Evolutionary conservation across 345 rosid genomes (phyloP).

Genomic region (Eucalyptus cladocalyx): DNA sequence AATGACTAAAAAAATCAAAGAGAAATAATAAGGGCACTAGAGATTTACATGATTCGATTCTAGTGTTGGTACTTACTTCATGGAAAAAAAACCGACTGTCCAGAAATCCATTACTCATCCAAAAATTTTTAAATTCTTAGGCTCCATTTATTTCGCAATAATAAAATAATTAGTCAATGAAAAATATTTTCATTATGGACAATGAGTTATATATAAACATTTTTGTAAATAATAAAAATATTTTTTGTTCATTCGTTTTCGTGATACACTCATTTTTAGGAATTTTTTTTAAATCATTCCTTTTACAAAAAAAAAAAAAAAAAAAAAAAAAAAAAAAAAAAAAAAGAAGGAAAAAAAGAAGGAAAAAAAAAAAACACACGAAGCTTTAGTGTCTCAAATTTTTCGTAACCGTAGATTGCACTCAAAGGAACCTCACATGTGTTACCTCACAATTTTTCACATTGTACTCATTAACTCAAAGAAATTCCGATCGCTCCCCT

Average conservation of each 20-base stretch:
- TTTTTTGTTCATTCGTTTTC: accelerated
- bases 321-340: too few species aligned
- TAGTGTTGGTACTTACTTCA: not conserved
- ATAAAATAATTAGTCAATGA: too few species aligned
- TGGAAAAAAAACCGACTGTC: accelerated
- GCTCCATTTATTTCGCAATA: accelerated
- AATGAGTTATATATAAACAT: too few species aligned
- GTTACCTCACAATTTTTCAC: not conserved
- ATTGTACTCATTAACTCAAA: not conserved
- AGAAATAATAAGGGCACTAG: not conserved
- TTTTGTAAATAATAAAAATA: too few species aligned
- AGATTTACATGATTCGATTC: not conserved
- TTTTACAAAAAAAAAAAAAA: too few species aligned
- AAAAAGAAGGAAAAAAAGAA: too few species aligned
- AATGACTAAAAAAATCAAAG: accelerated
- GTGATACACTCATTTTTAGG: too few species aligned
- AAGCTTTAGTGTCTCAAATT: not conserved
- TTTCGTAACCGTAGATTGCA: not conserved
- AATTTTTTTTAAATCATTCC: too few species aligned
- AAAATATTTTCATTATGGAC: too few species aligned
- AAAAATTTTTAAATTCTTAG: not conserved
- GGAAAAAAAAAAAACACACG: too few species aligned
- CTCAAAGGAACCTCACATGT: not conserved
- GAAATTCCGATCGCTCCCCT: not conserved
- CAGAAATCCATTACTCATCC: not conserved